A percentile compares a stretch with the other conserved stretches of the same genome.
phyloP scores from a whole-genome alignment of 331 rosid genomes.

The Spiraea crenata region DNA sequence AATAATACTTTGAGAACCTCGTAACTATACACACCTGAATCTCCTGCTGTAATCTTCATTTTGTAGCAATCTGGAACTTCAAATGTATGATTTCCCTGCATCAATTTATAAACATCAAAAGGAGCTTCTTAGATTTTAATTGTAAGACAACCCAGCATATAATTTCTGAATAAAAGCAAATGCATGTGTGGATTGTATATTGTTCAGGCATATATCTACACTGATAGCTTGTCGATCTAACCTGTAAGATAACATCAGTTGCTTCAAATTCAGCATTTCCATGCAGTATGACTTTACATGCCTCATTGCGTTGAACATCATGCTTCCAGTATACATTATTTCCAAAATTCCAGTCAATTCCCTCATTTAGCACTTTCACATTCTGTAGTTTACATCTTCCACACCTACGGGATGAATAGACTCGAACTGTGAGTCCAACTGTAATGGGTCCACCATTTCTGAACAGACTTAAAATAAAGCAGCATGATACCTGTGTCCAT shows the following conservation, averaged over 20 bases:
- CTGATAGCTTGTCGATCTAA: slow-evolving; percentile 24
- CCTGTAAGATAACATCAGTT: slow-evolving; percentile 72
- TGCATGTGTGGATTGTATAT: neutral
- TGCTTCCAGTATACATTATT: slow-evolving; percentile 84
- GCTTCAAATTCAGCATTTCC: slow-evolving; percentile 99
- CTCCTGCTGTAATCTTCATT: slow-evolving; percentile 61
- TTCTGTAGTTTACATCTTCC: slow-evolving; percentile 91
- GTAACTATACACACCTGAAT: slow-evolving; percentile 45
- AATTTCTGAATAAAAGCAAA: neutral
- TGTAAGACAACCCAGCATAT: neutral
- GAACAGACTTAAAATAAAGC: slow-evolving; percentile 1
- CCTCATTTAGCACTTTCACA: slow-evolving; percentile 73
- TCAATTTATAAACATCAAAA: slow-evolving; percentile 24
- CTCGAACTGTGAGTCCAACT: slow-evolving; percentile 13
- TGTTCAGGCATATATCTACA: slow-evolving; percentile 19
- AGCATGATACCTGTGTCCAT: slow-evolving; percentile 70
- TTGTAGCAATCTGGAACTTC: slow-evolving; percentile 91
- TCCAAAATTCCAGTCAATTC: slow-evolving; percentile 70
- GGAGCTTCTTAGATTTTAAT: slow-evolving; percentile 6
- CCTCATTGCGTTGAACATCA: slow-evolving; percentile 64
- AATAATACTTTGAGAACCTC: slow-evolving; percentile 16
- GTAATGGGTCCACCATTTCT: slow-evolving; percentile 5
- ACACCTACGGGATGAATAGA: slow-evolving; percentile 53
- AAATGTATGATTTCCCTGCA: slow-evolving; percentile 83
- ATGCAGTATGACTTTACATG: slow-evolving; percentile 64